A percentile compares a stretch with the other conserved stretches of the same genome.
Evolutionary conservation across 2,329 filamentous ascomycete species (phyloP).

Genomic region (Didymosphaeria variabile): DNA sequence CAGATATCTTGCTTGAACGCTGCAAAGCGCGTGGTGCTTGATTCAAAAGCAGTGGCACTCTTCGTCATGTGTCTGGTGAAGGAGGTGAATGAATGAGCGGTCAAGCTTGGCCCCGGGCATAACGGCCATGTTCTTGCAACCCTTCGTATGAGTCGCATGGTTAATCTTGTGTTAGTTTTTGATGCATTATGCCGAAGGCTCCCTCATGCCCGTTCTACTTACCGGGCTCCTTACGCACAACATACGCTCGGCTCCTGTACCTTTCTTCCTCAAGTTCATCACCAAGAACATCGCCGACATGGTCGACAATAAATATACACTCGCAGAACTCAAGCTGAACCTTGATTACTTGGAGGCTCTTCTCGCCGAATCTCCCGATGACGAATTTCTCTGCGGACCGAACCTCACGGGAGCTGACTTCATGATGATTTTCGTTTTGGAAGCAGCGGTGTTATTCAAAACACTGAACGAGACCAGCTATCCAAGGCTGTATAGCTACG

Average conservation of each 20-base stretch:
- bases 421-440: constrained; percentile 61
- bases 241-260: constrained; percentile 63
- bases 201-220: constrained; percentile 76
- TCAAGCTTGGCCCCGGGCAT: no score
- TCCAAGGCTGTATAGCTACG: constrained; percentile 58
- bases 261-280: constrained; percentile 75
- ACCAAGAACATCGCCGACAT: constrained; percentile 63
- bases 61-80: not conserved
- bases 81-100: no score
- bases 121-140: not conserved
- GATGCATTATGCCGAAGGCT: constrained; percentile 87
- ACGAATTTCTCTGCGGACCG: constrained; percentile 60
- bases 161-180: constrained; percentile 61
- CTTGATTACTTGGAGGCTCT: constrained; percentile 62
- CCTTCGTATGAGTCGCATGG: constrained; percentile 3
- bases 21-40: constrained; percentile 1
- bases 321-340: constrained; percentile 58
- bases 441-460: constrained; percentile 51
- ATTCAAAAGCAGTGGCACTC: not conserved
- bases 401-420: constrained; percentile 62
- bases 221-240: constrained; percentile 68
- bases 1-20: not conserved
- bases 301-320: constrained; percentile 56
- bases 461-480: constrained; percentile 55
- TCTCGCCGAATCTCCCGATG: constrained; percentile 55